These are phyloP conservation scores for Vaccinium corymbosum DNA, from an alignment of 148 eudicot genomes.

Conservation along the genomic window DNA sequence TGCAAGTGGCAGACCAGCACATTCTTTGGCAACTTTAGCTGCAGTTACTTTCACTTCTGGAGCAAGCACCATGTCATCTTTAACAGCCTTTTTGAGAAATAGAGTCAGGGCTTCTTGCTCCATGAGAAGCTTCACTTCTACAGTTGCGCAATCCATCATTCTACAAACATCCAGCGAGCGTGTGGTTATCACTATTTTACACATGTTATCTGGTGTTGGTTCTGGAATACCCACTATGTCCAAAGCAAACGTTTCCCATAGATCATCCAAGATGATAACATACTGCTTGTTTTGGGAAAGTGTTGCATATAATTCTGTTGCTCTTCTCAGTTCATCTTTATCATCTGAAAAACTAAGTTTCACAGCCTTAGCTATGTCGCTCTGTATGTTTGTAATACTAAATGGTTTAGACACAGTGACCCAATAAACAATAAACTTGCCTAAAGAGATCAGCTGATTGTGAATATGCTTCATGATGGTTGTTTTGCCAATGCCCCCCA, in stretches of 20 bases:
- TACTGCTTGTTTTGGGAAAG: not conserved
- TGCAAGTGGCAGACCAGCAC: not conserved
- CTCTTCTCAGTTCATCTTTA: not conserved
- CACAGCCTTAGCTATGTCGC: not conserved
- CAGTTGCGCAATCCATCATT: not conserved
- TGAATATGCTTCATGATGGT: not conserved
- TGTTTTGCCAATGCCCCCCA: conserved; percentile 3
- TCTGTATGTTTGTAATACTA: not conserved
- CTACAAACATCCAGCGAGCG: not conserved
- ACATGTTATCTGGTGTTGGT: not conserved
- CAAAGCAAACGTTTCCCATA: not conserved
- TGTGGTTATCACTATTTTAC: not conserved
- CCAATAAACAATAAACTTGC: not conserved
- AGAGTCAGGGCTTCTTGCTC: not conserved
- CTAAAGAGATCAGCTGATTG: not conserved
- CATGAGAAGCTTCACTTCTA: not conserved
- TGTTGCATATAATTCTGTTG: not conserved
- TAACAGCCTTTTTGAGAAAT: not conserved
- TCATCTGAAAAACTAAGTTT: not conserved
- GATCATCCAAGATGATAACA: not conserved
- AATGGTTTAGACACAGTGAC: not conserved
- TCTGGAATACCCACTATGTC: not conserved
- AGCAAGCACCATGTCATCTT: not conserved
- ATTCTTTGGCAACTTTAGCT: not conserved
- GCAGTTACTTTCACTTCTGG: not conserved